A percentile compares a stretch with the other conserved stretches of the same genome.
phyloP scores from a whole-genome alignment of 148 eudicot species.

The Amaranthus cruentus region DNA sequence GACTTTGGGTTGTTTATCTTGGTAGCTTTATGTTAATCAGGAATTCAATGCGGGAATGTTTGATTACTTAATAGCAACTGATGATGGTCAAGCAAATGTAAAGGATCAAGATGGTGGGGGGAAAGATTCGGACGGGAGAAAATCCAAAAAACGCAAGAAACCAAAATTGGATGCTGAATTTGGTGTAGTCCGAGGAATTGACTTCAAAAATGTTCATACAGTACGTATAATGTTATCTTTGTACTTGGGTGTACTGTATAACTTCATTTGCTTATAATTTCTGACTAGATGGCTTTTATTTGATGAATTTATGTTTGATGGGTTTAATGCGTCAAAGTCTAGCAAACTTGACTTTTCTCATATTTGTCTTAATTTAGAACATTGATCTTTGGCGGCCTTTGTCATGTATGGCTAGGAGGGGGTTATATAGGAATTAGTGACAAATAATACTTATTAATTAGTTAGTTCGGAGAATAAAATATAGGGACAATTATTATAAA shows the following conservation, averaged over 20 bases:
- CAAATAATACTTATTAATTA: too few species aligned
- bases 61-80: slow-evolving; percentile 87
- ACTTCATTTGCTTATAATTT: neutral
- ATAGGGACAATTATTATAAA: too few species aligned
- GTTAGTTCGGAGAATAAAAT: too few species aligned
- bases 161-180: slow-evolving; percentile 79
- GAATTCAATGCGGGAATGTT: slow-evolving; percentile 93
- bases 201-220: slow-evolving; percentile 89
- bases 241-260: neutral
- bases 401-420: too few species aligned
- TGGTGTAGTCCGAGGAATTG: slow-evolving; percentile 95
- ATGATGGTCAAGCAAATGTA: slow-evolving; percentile 50
- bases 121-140: slow-evolving; percentile 40
- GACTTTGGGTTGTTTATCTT: slow-evolving; percentile 1
- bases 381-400: neutral
- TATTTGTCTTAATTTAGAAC: neutral
- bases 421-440: too few species aligned
- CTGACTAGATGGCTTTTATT: neutral
- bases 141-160: slow-evolving; percentile 49
- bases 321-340: neutral
- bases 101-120: slow-evolving; percentile 49
- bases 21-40: slow-evolving; percentile 31
- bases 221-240: slow-evolving; percentile 32
- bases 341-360: neutral
- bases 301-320: neutral